Conservation (phyloP, 2,329 filamentous ascomycete genomes). For the Colletotrichum cereale region DNA sequence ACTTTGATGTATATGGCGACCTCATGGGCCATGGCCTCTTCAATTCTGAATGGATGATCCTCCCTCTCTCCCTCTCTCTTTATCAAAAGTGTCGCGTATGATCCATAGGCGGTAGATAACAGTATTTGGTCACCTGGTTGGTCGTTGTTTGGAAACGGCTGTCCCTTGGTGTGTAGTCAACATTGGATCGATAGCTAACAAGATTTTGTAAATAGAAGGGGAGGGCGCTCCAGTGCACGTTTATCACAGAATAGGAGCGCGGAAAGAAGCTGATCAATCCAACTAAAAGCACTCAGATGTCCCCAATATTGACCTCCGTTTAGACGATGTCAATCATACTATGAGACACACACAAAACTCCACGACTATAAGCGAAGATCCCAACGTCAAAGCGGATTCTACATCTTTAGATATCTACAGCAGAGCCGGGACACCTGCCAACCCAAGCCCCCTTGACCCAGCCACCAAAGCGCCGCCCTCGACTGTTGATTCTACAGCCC, state of each 20-base stretch:
- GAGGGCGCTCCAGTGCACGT: background rate
- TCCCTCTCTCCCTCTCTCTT: too few relatives aligned
- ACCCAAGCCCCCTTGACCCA: background rate
- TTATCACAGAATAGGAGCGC: background rate
- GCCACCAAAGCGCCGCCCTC: background rate
- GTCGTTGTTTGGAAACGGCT: background rate
- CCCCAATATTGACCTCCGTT: background rate
- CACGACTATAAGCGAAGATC: background rate
- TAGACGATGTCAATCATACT: background rate
- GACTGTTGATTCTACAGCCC: too few relatives aligned
- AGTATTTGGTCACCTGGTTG: background rate
- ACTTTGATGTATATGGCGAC: background rate
- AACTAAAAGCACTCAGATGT: background rate
- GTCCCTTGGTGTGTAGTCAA: background rate
- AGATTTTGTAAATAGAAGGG: background rate
- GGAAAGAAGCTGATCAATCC: background rate
- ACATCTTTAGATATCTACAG: background rate
- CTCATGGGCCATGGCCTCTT: too few relatives aligned
- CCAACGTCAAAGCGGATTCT: background rate
- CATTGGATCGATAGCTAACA: background rate
- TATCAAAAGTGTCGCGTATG: background rate
- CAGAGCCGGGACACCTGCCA: background rate
- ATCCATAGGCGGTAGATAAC: background rate
- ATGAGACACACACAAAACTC: background rate
- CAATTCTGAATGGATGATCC: background rate